A percentile compares a stretch with the other conserved stretches of the same genome.
Conservation (phyloP, 371 early-diverging fungal genomes). For the Haplosporangium sp. region DNA sequence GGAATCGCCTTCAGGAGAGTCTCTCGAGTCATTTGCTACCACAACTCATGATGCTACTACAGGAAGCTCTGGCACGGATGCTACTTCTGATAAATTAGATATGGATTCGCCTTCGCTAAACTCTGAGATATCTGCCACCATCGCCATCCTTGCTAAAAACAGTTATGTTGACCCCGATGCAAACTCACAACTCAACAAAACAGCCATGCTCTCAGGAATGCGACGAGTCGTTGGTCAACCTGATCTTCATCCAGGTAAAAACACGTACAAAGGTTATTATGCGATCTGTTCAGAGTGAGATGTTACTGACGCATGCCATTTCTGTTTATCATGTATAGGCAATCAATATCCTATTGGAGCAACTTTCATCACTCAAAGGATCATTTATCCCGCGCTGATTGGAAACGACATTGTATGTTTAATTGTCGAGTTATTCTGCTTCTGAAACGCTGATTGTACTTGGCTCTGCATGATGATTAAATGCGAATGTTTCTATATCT, state of each 20-base stretch:
- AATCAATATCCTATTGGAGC: conserved; percentile 59
- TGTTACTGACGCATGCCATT: background rate
- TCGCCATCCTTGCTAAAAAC: conserved; percentile 53
- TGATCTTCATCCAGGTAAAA: conserved; percentile 64
- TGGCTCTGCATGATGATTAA: background rate
- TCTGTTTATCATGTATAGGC: conserved; percentile 7
- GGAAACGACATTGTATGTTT: conserved; percentile 64
- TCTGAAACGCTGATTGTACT: background rate
- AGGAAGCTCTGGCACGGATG: background rate
- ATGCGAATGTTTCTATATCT: background rate
- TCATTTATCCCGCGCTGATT: conserved; percentile 64
- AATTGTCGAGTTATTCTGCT: no score
- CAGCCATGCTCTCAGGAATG: conserved; percentile 57
- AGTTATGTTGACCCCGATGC: conserved; percentile 60
- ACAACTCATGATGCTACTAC: background rate
- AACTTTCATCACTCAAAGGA: conserved; percentile 56
- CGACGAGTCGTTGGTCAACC: conserved; percentile 62
- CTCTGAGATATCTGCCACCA: conserved; percentile 40
- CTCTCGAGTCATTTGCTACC: background rate
- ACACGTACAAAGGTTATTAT: background rate
- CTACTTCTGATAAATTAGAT: background rate
- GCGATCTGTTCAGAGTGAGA: background rate
- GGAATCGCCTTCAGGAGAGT: conserved; percentile 1
- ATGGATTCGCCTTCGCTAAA: conserved; percentile 13
- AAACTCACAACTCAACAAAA: conserved; percentile 55